These are phyloP conservation scores for Schizosaccharomyces osmophilus DNA, from an alignment of 805 yeast species.

Conservation along the genomic window DNA sequence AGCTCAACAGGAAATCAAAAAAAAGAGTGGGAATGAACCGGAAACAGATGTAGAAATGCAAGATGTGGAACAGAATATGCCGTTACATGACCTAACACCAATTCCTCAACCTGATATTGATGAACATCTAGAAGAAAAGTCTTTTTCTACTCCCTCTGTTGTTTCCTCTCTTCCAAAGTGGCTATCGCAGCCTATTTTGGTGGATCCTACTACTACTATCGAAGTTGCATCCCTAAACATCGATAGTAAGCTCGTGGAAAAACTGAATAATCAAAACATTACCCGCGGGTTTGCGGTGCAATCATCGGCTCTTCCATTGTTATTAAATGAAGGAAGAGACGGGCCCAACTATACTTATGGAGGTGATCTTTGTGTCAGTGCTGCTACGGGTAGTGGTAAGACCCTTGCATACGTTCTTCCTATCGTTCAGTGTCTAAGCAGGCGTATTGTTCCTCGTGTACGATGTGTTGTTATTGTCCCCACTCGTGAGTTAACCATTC, in stretches of 20 bases:
- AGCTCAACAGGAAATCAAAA: neutral
- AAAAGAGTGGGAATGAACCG: neutral
- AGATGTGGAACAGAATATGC: neutral
- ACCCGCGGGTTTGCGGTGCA: neutral
- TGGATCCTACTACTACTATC: neutral
- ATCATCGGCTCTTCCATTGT: neutral
- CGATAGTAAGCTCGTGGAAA: neutral
- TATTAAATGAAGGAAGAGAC: neutral
- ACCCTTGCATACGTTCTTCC: slow-evolving; percentile 78
- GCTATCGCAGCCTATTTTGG: neutral
- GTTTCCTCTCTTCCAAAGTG: neutral
- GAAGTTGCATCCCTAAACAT: neutral
- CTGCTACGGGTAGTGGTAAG: slow-evolving; percentile 90
- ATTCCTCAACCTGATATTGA: neutral
- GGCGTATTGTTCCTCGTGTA: slow-evolving; percentile 33
- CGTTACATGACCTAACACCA: neutral
- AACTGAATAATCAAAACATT: neutral
- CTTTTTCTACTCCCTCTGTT: neutral
- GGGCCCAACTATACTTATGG: slow-evolving; percentile 16
- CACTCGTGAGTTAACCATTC: slow-evolving; percentile 64
- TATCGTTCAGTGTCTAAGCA: neutral
- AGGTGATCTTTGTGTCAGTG: slow-evolving; percentile 33
- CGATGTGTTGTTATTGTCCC: slow-evolving; percentile 70
- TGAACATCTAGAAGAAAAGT: neutral
- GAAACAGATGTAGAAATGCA: neutral